Percentiles rank a stretch among this genome's conserved stretches.
These are phyloP conservation scores for Cryptosporidium baileyi DNA, from an alignment of 169 alveolate genomes.

Conservation along the genomic window DNA sequence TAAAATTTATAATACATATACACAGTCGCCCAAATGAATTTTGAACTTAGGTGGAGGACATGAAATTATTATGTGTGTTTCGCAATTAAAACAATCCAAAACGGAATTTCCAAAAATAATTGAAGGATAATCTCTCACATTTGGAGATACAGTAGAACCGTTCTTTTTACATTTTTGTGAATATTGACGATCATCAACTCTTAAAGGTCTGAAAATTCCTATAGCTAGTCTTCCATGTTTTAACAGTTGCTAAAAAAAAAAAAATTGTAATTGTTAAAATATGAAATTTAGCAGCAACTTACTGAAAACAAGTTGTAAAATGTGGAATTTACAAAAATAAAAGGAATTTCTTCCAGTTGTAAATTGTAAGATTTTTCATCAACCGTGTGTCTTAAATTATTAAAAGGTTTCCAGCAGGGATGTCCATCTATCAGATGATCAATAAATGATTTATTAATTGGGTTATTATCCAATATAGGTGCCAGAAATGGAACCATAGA, in stretches of 20 bases:
- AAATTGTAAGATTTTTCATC: neutral
- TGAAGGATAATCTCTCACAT: neutral
- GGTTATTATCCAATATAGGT: neutral
- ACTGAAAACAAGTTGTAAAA: conserved; percentile 32
- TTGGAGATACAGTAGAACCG: neutral
- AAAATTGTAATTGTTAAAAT: neutral
- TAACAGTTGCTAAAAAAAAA: neutral
- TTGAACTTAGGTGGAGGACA: conserved; percentile 41
- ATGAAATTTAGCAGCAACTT: neutral
- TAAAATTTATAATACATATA: conserved; percentile 2
- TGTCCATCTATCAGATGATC: conserved; percentile 10
- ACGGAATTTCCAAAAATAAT: no score
- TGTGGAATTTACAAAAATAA: conserved; percentile 11
- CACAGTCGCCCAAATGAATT: conserved; percentile 2
- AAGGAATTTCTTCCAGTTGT: conserved; percentile 33
- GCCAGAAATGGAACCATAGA: neutral
- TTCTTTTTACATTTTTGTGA: neutral
- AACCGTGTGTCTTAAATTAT: neutral
- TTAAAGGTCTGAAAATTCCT: conserved; percentile 7
- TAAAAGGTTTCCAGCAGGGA: neutral
- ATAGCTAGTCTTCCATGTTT: conserved; percentile 12
- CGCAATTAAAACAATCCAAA: neutral
- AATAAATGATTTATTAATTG: conserved; percentile 3
- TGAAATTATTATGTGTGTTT: conserved; percentile 18
- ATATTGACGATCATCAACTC: neutral